These are phyloP conservation scores for Thuidium tamariscinum DNA, from an alignment of 225 moss, liverwort and hornwort genomes.

Conservation along the genomic window DNA sequence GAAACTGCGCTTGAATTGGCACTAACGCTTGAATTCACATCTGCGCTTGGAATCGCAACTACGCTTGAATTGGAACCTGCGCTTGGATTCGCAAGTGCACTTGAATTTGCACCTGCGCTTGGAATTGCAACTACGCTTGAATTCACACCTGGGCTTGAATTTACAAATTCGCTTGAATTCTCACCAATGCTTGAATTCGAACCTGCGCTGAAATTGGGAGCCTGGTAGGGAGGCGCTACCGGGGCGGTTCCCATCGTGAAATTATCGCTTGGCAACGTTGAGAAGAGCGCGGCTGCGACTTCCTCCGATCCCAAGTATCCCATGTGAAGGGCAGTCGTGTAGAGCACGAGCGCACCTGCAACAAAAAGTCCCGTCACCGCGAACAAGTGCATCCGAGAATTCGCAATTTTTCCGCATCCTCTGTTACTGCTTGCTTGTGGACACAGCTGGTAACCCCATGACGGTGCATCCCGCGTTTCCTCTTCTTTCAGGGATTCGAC, in stretches of 20 bases:
- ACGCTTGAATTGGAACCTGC: too few species aligned
- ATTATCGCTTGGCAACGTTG: neutral
- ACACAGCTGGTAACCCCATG: neutral
- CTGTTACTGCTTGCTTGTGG: neutral
- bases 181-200: too few species aligned
- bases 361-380: neutral
- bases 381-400: neutral
- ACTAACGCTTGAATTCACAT: neutral
- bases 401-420: neutral
- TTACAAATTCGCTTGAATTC: neutral
- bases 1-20: neutral
- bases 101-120: neutral
- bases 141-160: neutral
- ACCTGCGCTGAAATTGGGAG: neutral
- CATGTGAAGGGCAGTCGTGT: slow-evolving; percentile 1
- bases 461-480: neutral
- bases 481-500: neutral
- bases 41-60: neutral
- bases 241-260: neutral
- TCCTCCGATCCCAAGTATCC: slow-evolving; percentile 2
- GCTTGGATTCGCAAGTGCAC: neutral
- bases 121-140: neutral
- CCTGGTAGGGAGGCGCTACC: neutral
- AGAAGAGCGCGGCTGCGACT: neutral
- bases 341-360: neutral